Evolutionary conservation across 2,329 filamentous ascomycete species (phyloP).

Genomic region (Ceratocystis harringtonii): DNA sequence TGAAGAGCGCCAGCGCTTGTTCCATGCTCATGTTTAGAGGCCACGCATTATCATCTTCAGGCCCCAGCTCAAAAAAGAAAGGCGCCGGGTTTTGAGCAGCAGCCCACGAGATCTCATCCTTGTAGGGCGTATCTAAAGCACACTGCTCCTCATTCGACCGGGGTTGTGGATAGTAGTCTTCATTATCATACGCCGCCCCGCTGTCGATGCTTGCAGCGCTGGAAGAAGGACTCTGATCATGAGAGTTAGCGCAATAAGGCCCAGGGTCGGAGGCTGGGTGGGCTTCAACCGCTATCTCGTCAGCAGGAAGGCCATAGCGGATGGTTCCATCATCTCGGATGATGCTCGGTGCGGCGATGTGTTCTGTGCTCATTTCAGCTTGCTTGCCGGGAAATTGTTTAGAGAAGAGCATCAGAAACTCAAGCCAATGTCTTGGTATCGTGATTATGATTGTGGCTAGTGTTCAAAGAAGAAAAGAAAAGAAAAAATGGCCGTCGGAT

Average conservation of each 20-base stretch:
- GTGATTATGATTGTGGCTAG: background rate
- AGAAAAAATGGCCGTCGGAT: too few relatives aligned
- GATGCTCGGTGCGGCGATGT: background rate
- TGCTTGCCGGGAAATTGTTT: background rate
- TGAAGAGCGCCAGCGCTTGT: background rate
- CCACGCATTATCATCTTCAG: background rate
- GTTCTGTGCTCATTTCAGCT: background rate
- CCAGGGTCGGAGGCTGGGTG: background rate
- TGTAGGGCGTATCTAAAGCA: background rate
- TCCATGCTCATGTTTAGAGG: conserved; percentile 1
- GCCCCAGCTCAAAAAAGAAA: conserved; percentile 2
- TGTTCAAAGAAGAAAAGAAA: background rate
- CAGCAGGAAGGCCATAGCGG: background rate
- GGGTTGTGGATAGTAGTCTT: background rate
- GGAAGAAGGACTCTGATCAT: background rate
- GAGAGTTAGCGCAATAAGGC: background rate
- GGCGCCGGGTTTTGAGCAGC: background rate
- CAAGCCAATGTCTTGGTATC: background rate
- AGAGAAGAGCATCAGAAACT: background rate
- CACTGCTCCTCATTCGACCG: background rate
- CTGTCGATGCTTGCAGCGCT: background rate
- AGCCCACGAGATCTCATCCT: background rate
- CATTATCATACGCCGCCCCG: background rate
- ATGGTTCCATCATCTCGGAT: background rate
- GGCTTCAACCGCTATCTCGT: background rate